Evolutionary conservation across 2,329 filamentous ascomycete genomes (phyloP).

Genomic region (Ceratocystis papillata): DNA sequence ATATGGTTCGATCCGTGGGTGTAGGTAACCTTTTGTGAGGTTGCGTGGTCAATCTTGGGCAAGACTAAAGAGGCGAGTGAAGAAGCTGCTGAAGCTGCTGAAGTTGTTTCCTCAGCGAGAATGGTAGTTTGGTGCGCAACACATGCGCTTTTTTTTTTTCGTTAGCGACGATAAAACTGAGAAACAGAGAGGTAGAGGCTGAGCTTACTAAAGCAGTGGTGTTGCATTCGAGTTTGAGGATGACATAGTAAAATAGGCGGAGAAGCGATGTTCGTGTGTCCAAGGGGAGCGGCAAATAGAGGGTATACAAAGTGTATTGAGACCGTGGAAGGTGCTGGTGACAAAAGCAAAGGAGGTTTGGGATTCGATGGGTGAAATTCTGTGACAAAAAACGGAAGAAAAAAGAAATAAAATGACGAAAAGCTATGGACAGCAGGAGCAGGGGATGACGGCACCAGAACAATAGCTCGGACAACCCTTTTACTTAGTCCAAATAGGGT

Average conservation of each 20-base stretch:
- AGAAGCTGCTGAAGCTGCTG: slow-evolving; percentile 69
- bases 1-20: slow-evolving; percentile 86
- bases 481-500: neutral
- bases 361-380: neutral
- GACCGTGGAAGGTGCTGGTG: neutral
- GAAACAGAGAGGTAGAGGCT: neutral
- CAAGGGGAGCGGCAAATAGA: neutral
- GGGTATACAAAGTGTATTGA: neutral
- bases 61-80: slow-evolving; percentile 88
- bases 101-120: slow-evolving; percentile 81
- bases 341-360: neutral
- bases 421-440: neutral
- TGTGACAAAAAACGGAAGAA: slow-evolving; percentile 29
- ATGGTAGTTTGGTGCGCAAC: slow-evolving; percentile 91
- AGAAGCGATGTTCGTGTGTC: neutral
- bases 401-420: neutral
- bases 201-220: slow-evolving; percentile 60
- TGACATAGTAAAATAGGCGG: slow-evolving; percentile 43
- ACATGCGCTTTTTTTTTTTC: slow-evolving; percentile 54
- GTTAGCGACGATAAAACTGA: neutral
- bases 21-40: slow-evolving; percentile 82
- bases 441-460: slow-evolving; percentile 16
- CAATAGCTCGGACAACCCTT: neutral
- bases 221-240: slow-evolving; percentile 53
- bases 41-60: slow-evolving; percentile 77